Base-by-base conservation (phyloP, 2,329 filamentous ascomycete species). In the Stemphylium vesicarium region DNA sequence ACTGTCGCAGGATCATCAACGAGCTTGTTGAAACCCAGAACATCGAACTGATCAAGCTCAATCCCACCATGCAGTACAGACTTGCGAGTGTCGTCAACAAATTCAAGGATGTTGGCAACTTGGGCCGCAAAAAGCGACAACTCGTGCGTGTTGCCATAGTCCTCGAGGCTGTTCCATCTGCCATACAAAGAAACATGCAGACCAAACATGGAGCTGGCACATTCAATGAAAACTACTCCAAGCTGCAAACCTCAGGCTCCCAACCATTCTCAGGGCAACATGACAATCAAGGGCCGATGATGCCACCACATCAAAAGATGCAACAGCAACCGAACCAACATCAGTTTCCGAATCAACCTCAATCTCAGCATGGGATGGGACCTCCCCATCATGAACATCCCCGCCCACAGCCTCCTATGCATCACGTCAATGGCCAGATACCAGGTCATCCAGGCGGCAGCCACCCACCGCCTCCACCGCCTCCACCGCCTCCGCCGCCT, bases 11-110 rank as follows among this genome's bases (percentile, higher is more conserved):
- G 2, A 40, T 66, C 1, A 60, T 74, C 38, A 63, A 70, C 11
- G 57, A 66, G 16, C 64, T 74, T 16, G 65, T 73, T 4, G 55
- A 69, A 13, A 56, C 68, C 4, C 59, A 74, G 47, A 75, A 67
- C 26, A 45, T 56, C 7, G 44, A 49, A 13, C 66, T 74, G 4
- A 57, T 47, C 42, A 50, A 58, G 18, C 36, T 48, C n/a, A 70
- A 69, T 39, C 60, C 56, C 4, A 63, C 54, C 10, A 46, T 71
- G 3, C 57, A 70, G 15, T 75, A 66, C 56, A 63, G 38, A 2
- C 68, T 75, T 29, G 71, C 65, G 2, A 65, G 62, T n/a, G 56
- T 74, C 4, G 53, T 71, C 2, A 58, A 68, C 15, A 56, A 66
- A 20, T 71, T 48, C 11, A 26, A 37, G 24, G 45, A 48, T 12